Evolutionary conservation across 1,284 basidiomycete species (phyloP), one percentile per base, ranked within the genome.

Genomic region (Sanghuangporus weigelae): DNA sequence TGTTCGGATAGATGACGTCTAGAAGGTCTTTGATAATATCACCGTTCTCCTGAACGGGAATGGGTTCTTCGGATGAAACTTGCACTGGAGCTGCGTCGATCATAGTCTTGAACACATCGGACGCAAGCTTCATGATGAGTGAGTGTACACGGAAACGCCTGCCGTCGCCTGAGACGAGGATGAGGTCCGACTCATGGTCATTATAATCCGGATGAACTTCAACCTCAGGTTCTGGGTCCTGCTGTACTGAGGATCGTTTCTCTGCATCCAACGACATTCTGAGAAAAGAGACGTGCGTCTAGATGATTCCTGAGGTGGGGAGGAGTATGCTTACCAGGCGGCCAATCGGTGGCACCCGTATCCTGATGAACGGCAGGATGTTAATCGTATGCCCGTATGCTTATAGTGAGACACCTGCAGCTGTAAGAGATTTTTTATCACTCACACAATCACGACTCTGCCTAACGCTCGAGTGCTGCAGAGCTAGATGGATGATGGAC

Each of bases 1-100:
- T 53, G 51, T 51, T 14, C 11, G 64, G 60, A 54, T 65, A 65
- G 11, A 65, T 23, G 35, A 63, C 16, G 38, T 63, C 56, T 26
- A 65, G 35, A 3, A 65, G 16, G 3, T 56, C 39, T 26, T 31
- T 38, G 21, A 65, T 14, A 14, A 54, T 46, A 14, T 55, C 16
- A 14, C 19, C 51, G n/a, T 54, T n/a, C 39, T 65, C 64, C 6
- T 58, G n/a, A 7, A 63, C 7, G 1, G 16, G 39, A 23, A 65
- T 63, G 8, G 64, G 64, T 7, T 55, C 61, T 16, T 26, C 21
- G 4, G 31, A 39, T 40, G 59, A 56, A 6, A 2, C 3, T 21
- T 1, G n/a, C 3, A 19, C 39, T 4, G 16, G 46, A 8, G 57
- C 48, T 14, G 48, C 46, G 8, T 59, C 57, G 26, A 63, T 21